Evolutionary conservation across 1,139 yeast species (phyloP).

Genomic region (Arxiozyma heterogenica): DNA sequence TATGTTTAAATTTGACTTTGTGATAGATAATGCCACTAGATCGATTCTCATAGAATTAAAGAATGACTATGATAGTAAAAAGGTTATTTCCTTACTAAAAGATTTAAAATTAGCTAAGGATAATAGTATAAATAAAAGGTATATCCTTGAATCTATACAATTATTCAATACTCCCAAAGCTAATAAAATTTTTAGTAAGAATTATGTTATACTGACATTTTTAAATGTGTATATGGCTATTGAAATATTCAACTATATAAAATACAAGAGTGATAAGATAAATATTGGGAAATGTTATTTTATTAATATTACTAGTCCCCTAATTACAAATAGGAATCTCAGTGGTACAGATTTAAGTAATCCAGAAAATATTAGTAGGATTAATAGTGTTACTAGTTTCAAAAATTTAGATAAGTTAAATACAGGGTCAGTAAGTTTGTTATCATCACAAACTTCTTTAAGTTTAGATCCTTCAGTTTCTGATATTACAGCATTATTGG

Average conservation of each 20-base stretch:
- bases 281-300: constrained; percentile 49
- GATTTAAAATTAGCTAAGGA: constrained; percentile 35
- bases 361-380: not conserved
- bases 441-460: constrained; percentile 10
- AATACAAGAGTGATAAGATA: constrained; percentile 40
- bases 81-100: constrained; percentile 32
- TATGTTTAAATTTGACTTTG: constrained; percentile 12
- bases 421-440: constrained; percentile 11
- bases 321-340: not conserved
- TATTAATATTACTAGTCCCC: constrained; percentile 32
- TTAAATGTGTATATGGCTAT: constrained; percentile 75
- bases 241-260: constrained; percentile 62
- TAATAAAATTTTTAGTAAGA: constrained; percentile 19
- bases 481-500: constrained; percentile 7
- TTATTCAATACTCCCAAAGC: constrained; percentile 39
- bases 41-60: constrained; percentile 23
- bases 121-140: constrained; percentile 33
- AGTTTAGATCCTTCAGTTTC: constrained; percentile 11
- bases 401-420: not conserved
- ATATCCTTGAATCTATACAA: constrained; percentile 66
- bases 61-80: constrained; percentile 10
- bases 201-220: constrained; percentile 75
- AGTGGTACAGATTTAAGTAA: not conserved
- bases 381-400: not conserved
- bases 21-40: constrained; percentile 24